Evolutionary conservation across 2,329 filamentous ascomycete species (phyloP), one percentile per base, ranked within the genome.

Genomic region (Conoideocrella luteorostrata): DNA sequence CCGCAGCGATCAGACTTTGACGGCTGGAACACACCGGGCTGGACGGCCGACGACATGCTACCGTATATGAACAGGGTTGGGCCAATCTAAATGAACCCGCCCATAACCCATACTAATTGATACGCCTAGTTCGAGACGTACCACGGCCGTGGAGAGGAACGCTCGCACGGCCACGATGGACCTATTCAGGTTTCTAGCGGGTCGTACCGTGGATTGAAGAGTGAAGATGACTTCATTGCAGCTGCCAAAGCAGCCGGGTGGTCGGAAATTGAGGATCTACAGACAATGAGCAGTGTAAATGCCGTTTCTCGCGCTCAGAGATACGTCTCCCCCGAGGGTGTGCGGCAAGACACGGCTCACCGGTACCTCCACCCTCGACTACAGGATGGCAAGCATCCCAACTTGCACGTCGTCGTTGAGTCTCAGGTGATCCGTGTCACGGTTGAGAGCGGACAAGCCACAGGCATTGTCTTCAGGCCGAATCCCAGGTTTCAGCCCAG

Each of bases 1-100:
- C 47, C 50, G 3, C 52, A 53, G 18, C 49, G 52, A 21, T 46
- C 49, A 3, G 51, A 56, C 20, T 49, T 48, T 23, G 44, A 56
- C 17, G 40, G 47, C 2, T 56, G 53, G 43, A 47, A 52, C 4
- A 50, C 44, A 5, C 44, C 46, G 9, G 51, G 52, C 1, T 56
- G 52, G 51, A 38, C 43, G 3, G 46, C 52, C 1, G 24, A 54
- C 7, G 53, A 55, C 3, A 30, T 54, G 24, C 23, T 56, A n/a
- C 51, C 50, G 2, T 52, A 45, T 22, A 35, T 52, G 26, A 51
- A 42, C 30, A 55, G 49, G 44, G 50, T 50, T 12, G 17, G n/a
- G 5, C 4, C 3, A n/a, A n/a, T n/a, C n/a, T n/a, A n/a, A n/a
- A n/a, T 2, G 32, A 13, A 11, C 15, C 28, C 26, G 13, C 32